Evolutionary conservation across 192 early-diverging fungal genomes (phyloP).

Genomic region (Gryganskiella cystojenkinii): DNA sequence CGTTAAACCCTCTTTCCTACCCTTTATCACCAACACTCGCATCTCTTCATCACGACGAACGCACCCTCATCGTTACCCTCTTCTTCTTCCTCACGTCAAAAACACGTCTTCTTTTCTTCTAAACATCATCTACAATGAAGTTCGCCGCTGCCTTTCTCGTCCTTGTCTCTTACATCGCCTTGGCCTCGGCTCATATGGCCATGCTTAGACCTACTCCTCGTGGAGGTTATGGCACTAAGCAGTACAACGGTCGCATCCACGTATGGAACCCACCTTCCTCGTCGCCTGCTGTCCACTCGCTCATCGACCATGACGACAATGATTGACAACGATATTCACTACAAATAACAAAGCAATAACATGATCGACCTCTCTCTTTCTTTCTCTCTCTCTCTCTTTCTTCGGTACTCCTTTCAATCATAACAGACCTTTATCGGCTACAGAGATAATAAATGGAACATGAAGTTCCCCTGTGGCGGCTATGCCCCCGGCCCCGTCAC

Average conservation of each 20-base stretch:
- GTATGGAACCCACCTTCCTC: slow-evolving; percentile 6
- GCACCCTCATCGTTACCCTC: background rate
- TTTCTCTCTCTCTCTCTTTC: background rate
- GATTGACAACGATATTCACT: background rate
- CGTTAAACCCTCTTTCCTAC: background rate
- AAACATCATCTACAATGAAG: slow-evolving; percentile 25
- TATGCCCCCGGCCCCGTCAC: slow-evolving; percentile 53
- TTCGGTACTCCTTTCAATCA: background rate
- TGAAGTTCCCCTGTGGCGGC: slow-evolving; percentile 53
- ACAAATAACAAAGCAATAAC: background rate
- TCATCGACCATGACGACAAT: background rate
- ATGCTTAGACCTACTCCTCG: slow-evolving; percentile 42
- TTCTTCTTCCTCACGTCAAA: background rate
- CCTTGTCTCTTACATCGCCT: slow-evolving; percentile 32
- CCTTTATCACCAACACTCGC: background rate
- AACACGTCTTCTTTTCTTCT: background rate
- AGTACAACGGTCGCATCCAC: slow-evolving; percentile 47
- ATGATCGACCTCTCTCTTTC: background rate
- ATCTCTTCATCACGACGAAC: background rate
- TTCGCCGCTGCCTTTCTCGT: slow-evolving; percentile 26
- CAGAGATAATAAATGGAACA: slow-evolving; percentile 30
- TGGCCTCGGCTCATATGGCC: slow-evolving; percentile 41
- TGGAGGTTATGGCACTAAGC: slow-evolving; percentile 39
- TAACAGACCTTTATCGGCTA: slow-evolving; percentile 40
- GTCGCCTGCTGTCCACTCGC: too few relatives aligned